A percentile compares a stretch with the other conserved stretches of the same genome.
phyloP scores from a whole-genome alignment of 2,329 filamentous ascomycete genomes.

The Sphaerulina populicola region DNA sequence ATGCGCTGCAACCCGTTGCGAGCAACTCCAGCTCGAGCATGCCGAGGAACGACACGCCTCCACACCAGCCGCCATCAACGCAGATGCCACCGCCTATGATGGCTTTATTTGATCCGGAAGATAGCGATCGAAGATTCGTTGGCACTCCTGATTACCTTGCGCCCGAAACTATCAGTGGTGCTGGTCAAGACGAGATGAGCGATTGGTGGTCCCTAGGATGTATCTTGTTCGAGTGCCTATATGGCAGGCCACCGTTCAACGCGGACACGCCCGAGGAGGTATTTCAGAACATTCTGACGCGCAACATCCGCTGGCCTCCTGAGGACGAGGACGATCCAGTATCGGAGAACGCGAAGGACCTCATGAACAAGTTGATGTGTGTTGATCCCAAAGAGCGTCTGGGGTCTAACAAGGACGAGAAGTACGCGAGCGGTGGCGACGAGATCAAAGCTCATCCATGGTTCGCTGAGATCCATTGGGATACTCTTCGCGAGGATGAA shows the following conservation, averaged over 20 bases:
- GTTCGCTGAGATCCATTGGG: slow-evolving; percentile 85
- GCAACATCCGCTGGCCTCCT: slow-evolving; percentile 87
- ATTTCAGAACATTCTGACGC: slow-evolving; percentile 89
- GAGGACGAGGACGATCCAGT: slow-evolving; percentile 64
- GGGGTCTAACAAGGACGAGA: slow-evolving; percentile 77
- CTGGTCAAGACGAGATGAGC: slow-evolving; percentile 92
- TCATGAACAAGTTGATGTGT: slow-evolving; percentile 88
- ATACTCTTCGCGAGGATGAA: slow-evolving; percentile 83
- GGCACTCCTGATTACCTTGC: slow-evolving; percentile 95
- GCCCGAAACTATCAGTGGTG: slow-evolving; percentile 90
- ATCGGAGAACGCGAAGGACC: slow-evolving; percentile 80
- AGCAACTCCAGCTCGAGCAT: slow-evolving; percentile 42
- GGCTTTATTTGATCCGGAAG: slow-evolving; percentile 91
- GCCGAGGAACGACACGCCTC: slow-evolving; percentile 43
- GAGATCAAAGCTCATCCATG: slow-evolving; percentile 85
- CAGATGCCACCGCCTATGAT: slow-evolving; percentile 85
- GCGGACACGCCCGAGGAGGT: slow-evolving; percentile 83
- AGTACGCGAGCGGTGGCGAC: slow-evolving; percentile 71
- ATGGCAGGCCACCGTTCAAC: slow-evolving; percentile 88
- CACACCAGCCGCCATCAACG: slow-evolving; percentile 47
- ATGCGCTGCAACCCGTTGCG: slow-evolving; percentile 53
- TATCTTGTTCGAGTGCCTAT: slow-evolving; percentile 93
- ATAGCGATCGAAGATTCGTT: slow-evolving; percentile 86
- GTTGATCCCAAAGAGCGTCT: slow-evolving; percentile 72
- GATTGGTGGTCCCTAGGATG: slow-evolving; percentile 99